Base-by-base conservation (phyloP, 495 filamentous ascomycete species). In the Lasiosphaeria ovina region DNA sequence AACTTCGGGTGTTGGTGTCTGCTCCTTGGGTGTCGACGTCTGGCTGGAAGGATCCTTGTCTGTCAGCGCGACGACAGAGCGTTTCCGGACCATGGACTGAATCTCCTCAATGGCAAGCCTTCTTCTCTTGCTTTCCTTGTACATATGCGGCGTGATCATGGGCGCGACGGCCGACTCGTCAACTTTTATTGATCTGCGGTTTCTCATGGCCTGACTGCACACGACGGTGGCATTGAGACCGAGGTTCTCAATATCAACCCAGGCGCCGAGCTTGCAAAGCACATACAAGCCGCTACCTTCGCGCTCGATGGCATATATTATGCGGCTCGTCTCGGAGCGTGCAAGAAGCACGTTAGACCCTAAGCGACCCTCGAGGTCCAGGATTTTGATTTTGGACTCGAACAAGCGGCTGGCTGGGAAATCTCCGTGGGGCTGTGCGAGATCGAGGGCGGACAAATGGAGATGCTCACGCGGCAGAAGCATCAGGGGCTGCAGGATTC, bases 251-350 rank as follows among this genome's bases (percentile, higher is more conserved):
- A 85, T 62, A 60, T 81, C 81, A 14, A 92, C 83, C 84, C 85
- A 88, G 3, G 76, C 68, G 0, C 81, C 87, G 53, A 97, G 76
- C 62, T 85, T 87, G 65, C 85, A 92, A 8, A 94, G 65, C 12
- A 85, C 83, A 71, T 90, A 95, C 10, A 91, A 76, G 0, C 84
- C 83, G 50, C 72, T 66, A 52, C 80, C 79, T 34, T 89, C 87
- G n/a, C 83, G 75, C 73, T 97, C 92, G 36, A 96, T 70, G 12
- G 85, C 87, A 70, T 87, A 93, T 5, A 89, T 62, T 7, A 77
- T 79, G 31, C 79, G 81, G 66, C 83, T 83, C 8, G 73, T 74
- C 42, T 86, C 79, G 31, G 85, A 76, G 52, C 85, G 78, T 35
- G 87, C 89, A 47, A 91, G 81, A 9, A 97, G 81, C 2, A 95